Evolutionary conservation across 2,329 filamentous ascomycete genomes (phyloP).

Genomic region (Sclerotinia spermophila): DNA sequence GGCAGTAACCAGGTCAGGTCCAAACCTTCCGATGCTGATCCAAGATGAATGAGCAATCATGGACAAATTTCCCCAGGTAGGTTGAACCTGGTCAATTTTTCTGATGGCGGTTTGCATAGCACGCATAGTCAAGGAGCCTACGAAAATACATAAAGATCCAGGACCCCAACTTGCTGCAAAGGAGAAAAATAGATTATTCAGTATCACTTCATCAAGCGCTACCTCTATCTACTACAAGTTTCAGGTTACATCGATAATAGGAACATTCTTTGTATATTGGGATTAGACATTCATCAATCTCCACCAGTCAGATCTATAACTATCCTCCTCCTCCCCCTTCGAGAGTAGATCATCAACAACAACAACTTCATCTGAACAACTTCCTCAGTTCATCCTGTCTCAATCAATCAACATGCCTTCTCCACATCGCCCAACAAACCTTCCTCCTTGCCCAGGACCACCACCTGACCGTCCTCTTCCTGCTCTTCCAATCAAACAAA

Average conservation of each 20-base stretch:
- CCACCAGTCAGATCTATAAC: constrained; percentile 17
- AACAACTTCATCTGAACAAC: constrained; percentile 10
- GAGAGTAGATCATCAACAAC: constrained; percentile 14
- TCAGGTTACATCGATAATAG: constrained; percentile 9
- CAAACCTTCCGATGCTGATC: constrained; percentile 19
- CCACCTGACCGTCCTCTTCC: constrained; percentile 61
- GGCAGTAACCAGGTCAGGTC: constrained; percentile 19
- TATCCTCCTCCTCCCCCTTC: constrained; percentile 3
- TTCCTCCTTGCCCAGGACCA: constrained; percentile 62
- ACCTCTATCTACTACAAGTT: constrained; percentile 9
- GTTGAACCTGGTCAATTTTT: constrained; percentile 7
- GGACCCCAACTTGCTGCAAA: constrained; percentile 10
- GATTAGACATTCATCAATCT: constrained; percentile 8
- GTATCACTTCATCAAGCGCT: constrained; percentile 17
- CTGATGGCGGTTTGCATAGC: constrained; percentile 12
- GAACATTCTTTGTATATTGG: constrained; percentile 15
- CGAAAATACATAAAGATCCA: constrained; percentile 21
- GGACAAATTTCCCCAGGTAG: constrained; percentile 20
- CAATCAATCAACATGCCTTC: constrained; percentile 46
- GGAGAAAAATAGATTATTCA: constrained; percentile 8
- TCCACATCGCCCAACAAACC: constrained; percentile 52
- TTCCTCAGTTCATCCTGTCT: neutral
- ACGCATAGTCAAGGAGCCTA: neutral
- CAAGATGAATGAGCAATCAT: constrained; percentile 13
- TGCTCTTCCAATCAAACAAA: constrained; percentile 53